Evolutionary conservation across 2,329 filamentous ascomycete genomes (phyloP).

Genomic region (Hymenoscyphus scutula): DNA sequence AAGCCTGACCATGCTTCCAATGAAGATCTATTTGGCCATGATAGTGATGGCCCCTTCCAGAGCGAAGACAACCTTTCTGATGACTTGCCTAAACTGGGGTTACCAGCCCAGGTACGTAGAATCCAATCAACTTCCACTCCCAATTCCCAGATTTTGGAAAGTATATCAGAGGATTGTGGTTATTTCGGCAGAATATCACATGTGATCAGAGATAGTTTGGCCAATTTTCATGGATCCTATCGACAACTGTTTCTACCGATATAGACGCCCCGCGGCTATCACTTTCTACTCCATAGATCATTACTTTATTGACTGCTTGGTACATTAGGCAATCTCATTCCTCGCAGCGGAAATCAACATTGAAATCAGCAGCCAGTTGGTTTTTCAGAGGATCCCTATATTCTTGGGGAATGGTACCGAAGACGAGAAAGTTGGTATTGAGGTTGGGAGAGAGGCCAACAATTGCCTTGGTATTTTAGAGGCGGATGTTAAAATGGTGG

Average conservation of each 20-base stretch:
- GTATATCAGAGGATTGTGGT: neutral
- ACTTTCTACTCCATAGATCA: neutral
- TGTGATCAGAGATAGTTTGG: too few relatives aligned
- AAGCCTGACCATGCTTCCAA: neutral
- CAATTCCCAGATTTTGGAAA: neutral
- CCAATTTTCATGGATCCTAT: too few relatives aligned
- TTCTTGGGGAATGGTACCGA: constrained; percentile 48
- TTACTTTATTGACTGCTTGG: neutral
- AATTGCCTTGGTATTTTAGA: constrained; percentile 39
- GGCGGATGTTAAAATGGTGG: constrained; percentile 37
- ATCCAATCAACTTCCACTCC: neutral
- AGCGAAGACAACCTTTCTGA: neutral
- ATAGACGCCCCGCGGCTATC: neutral
- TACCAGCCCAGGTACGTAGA: neutral
- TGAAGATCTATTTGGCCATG: neutral
- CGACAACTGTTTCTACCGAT: neutral
- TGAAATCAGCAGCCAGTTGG: constrained; percentile 1
- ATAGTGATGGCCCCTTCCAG: neutral
- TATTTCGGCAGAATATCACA: neutral
- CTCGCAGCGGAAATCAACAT: constrained; percentile 25
- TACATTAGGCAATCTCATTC: neutral
- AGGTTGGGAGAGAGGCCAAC: constrained; percentile 38
- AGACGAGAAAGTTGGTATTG: constrained; percentile 43
- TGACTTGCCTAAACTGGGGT: neutral
- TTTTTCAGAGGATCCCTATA: constrained; percentile 38